Evolutionary conservation across 306 rosid species (phyloP).

Genomic region (Chamaecrista fasciculata): DNA sequence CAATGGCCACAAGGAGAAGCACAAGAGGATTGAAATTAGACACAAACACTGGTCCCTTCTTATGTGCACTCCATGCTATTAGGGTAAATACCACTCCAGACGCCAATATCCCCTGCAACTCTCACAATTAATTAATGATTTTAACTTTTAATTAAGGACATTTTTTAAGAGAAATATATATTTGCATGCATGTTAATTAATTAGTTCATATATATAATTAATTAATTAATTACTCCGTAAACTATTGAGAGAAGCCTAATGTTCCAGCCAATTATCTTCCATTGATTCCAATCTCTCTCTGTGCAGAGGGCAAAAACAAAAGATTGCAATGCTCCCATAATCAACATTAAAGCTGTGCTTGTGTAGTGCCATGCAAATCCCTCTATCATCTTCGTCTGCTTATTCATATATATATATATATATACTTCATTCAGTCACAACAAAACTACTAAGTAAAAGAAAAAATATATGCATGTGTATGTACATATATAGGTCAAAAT

Average conservation of each 20-base stretch:
- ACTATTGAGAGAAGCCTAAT: slow-evolving; percentile 58
- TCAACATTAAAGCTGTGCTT: slow-evolving; percentile 64
- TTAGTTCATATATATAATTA: no score
- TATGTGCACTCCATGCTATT: slow-evolving; percentile 39
- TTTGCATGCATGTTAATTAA: no score
- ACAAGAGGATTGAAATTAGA: slow-evolving; percentile 41
- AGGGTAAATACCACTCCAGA: slow-evolving; percentile 35
- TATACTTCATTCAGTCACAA: no score
- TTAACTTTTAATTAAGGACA: no score
- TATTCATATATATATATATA: no score
- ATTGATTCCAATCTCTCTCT: slow-evolving; percentile 62
- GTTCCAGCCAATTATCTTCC: slow-evolving; percentile 80
- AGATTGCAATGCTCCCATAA: slow-evolving; percentile 54
- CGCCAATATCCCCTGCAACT: slow-evolving; percentile 36
- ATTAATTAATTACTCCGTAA: slow-evolving; percentile 10
- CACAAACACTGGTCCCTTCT: slow-evolving; percentile 45
- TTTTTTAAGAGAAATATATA: no score
- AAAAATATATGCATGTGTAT: no score
- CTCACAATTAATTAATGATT: no score
- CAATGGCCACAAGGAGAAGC: slow-evolving; percentile 41
- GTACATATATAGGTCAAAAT: no score
- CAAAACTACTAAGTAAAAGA: no score
- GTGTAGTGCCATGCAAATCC: slow-evolving; percentile 58
- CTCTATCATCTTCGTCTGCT: slow-evolving; percentile 62
- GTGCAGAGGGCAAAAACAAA: slow-evolving; percentile 41